phyloP scores from a whole-genome alignment of 2,329 filamentous ascomycete genomes.

The Aspergillus transmontanensis region DNA sequence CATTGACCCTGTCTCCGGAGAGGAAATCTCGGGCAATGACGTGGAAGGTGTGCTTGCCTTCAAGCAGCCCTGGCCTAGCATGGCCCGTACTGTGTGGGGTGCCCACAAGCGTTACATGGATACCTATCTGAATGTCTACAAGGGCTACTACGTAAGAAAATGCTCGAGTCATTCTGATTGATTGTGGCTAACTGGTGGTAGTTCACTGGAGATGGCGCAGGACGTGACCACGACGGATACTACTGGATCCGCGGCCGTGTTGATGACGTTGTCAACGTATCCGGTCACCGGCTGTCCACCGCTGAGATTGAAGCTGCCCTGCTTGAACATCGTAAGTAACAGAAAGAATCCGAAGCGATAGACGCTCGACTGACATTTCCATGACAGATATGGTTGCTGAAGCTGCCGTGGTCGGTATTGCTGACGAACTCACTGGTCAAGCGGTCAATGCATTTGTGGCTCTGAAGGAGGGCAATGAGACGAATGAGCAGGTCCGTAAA shows the following conservation, averaged over 20 bases:
- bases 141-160: slow-evolving; percentile 89
- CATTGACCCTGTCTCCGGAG: slow-evolving; percentile 91
- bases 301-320: slow-evolving; percentile 97
- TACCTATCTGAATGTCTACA: slow-evolving; percentile 96
- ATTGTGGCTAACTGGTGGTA: slow-evolving; percentile 23
- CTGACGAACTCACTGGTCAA: slow-evolving; percentile 93
- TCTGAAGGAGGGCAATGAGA: slow-evolving; percentile 81
- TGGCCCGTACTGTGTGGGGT: slow-evolving; percentile 97
- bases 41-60: slow-evolving; percentile 96
- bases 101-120: slow-evolving; percentile 99
- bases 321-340: slow-evolving; percentile 74
- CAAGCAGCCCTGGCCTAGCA: slow-evolving; percentile 97
- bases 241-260: slow-evolving; percentile 99
- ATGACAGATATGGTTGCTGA: slow-evolving; percentile 68
- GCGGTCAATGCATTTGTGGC: slow-evolving; percentile 96
- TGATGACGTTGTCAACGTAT: slow-evolving; percentile 98
- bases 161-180: background rate
- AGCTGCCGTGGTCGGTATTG: slow-evolving; percentile 89
- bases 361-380: slow-evolving; percentile 19
- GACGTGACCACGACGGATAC: slow-evolving; percentile 95
- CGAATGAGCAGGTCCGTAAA: slow-evolving; percentile 80
- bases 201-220: slow-evolving; percentile 76
- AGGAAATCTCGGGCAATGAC: slow-evolving; percentile 92
- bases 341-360: too few species aligned
- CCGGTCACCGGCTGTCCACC: slow-evolving; percentile 91